Percentiles rank a stretch among this genome's conserved stretches.
These are phyloP conservation scores for Picea sitchensis DNA, from an alignment of 75 land plant genomes.

Conservation along the genomic window DNA sequence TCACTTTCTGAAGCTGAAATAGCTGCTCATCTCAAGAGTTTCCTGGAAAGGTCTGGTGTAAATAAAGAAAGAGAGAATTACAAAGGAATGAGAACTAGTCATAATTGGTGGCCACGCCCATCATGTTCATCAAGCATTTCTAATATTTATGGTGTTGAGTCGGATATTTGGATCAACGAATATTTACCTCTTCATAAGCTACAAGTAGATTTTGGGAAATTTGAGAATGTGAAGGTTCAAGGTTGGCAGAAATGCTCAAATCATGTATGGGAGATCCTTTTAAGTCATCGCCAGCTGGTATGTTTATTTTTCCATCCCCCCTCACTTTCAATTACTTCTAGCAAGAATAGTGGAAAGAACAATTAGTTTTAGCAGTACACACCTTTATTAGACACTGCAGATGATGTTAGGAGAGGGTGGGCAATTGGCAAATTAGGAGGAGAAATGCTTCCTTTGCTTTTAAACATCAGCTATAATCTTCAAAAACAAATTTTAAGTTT, in stretches of 20 bases:
- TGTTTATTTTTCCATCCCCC: slow-evolving; percentile 4
- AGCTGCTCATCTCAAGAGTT: slow-evolving; percentile 32
- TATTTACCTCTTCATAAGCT: slow-evolving; percentile 62
- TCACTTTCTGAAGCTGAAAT: slow-evolving; percentile 47
- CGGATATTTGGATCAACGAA: slow-evolving; percentile 51
- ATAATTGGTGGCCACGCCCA: slow-evolving; percentile 43
- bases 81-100: slow-evolving; percentile 12
- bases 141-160: slow-evolving; percentile 36
- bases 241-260: slow-evolving; percentile 50
- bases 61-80: slow-evolving; percentile 7
- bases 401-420: background rate
- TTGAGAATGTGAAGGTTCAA: slow-evolving; percentile 39
- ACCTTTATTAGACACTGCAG: background rate
- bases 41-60: slow-evolving; percentile 23
- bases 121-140: slow-evolving; percentile 17
- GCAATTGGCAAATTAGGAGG: background rate
- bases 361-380: background rate
- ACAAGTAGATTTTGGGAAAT: slow-evolving; percentile 37
- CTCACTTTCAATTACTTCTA: background rate
- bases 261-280: slow-evolving; percentile 57
- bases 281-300: slow-evolving; percentile 87
- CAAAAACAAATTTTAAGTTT: background rate
- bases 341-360: background rate
- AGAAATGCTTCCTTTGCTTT: background rate
- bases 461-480: background rate